phyloP scores from a whole-genome alignment of 371 early-diverging fungal genomes.

The Mucor plumbeus region DNA sequence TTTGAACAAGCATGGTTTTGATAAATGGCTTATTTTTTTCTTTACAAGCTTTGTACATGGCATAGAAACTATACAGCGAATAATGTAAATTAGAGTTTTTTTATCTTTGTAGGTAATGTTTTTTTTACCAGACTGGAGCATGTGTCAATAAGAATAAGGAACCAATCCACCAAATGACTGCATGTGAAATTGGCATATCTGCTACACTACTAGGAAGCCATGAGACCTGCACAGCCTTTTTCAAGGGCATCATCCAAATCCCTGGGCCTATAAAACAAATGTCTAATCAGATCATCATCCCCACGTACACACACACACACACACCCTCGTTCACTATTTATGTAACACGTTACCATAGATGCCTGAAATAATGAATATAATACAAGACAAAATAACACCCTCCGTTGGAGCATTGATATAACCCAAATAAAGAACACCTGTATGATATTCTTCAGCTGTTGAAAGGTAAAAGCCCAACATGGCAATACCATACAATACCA shows the following conservation, averaged over 20 bases:
- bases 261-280: slow-evolving; percentile 32
- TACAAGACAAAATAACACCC: slow-evolving; percentile 82
- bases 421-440: slow-evolving; percentile 90
- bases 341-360: slow-evolving; percentile 45
- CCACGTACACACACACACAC: neutral
- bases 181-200: slow-evolving; percentile 54
- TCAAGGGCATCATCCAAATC: slow-evolving; percentile 38
- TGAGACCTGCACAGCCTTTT: slow-evolving; percentile 15
- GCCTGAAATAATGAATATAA: slow-evolving; percentile 76
- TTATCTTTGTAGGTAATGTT: neutral
- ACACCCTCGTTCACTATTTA: slow-evolving; percentile 8
- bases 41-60: slow-evolving; percentile 77
- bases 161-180: slow-evolving; percentile 63
- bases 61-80: slow-evolving; percentile 32
- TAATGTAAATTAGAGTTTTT: neutral
- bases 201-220: slow-evolving; percentile 35
- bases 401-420: slow-evolving; percentile 97
- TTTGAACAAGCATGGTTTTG: slow-evolving; percentile 63
- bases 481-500: slow-evolving; percentile 69
- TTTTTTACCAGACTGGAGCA: slow-evolving; percentile 64
- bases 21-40: slow-evolving; percentile 66
- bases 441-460: slow-evolving; percentile 97
- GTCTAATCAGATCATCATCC: neutral
- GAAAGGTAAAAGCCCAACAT: slow-evolving; percentile 88
- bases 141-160: slow-evolving; percentile 69